A percentile compares a stretch with the other conserved stretches of the same genome.
phyloP scores from a whole-genome alignment of 1,284 basidiomycete species.

The Irpex rosettiformis region DNA sequence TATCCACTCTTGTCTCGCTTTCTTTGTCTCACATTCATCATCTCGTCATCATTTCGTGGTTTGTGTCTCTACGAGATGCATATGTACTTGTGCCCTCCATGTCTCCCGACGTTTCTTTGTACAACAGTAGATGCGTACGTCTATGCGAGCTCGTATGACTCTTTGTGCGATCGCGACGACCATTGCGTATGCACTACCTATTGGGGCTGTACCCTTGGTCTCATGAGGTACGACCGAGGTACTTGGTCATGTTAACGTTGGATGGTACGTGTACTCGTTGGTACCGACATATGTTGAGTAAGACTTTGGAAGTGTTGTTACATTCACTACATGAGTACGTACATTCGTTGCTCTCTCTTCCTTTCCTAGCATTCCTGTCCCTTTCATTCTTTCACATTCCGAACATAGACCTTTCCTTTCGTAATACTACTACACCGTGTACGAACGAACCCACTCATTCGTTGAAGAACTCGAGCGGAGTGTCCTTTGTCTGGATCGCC shows the following conservation, averaged over 20 bases:
- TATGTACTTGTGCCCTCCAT: slow-evolving; percentile 15
- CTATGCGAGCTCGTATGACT: slow-evolving; percentile 15
- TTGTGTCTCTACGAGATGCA: slow-evolving; percentile 5
- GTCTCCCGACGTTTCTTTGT: no score
- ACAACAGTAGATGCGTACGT: slow-evolving; percentile 15
- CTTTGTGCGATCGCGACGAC: slow-evolving; percentile 3
- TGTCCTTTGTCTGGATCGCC: slow-evolving; percentile 58
- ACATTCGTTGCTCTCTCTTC: not conserved
- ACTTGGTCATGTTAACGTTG: not conserved
- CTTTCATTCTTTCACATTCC: not conserved
- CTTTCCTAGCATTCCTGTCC: not conserved
- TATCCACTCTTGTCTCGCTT: not conserved
- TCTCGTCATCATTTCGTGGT: not conserved
- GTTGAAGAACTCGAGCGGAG: slow-evolving; percentile 70
- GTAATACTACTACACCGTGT: not conserved
- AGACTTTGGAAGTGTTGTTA: no score
- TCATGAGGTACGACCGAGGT: not conserved
- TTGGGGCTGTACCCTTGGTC: not conserved
- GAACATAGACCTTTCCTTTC: not conserved
- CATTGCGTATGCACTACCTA: slow-evolving; percentile 3
- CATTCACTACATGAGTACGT: no score
- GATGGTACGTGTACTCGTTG: no score
- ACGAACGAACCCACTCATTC: slow-evolving; percentile 37
- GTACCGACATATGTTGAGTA: no score
- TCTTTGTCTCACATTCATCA: slow-evolving; percentile 5